phyloP scores from a whole-genome alignment of 164 flowering plant genomes.

The Houttuynia cordata region DNA sequence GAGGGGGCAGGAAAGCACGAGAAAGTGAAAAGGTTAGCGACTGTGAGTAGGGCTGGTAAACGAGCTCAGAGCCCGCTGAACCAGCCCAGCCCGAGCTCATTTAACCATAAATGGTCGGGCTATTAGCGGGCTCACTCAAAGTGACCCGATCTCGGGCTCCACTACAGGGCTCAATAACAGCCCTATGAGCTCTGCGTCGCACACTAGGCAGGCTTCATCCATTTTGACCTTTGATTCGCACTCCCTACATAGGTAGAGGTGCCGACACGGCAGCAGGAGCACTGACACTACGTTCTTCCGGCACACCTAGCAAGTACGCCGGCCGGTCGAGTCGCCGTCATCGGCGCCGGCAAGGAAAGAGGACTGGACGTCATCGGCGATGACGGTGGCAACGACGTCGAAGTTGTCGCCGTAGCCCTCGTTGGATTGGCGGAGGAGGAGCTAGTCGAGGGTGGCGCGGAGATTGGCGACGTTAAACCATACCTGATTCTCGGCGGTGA shows the following conservation, averaged over 20 bases:
- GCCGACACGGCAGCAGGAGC: constrained; percentile 23
- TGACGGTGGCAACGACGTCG: neutral
- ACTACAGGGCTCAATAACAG: too few species aligned
- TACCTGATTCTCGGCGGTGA: constrained; percentile 21
- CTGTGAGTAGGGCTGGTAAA: too few species aligned
- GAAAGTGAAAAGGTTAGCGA: too few species aligned
- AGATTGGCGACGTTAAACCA: constrained; percentile 24
- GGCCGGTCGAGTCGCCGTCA: constrained; percentile 3
- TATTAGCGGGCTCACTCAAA: too few species aligned
- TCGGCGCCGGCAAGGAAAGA: constrained; percentile 7
- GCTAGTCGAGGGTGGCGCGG: constrained; percentile 16
- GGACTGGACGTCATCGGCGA: constrained; percentile 15
- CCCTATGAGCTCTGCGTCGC: too few species aligned
- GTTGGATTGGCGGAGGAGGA: constrained; percentile 14
- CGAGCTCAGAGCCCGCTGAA: too few species aligned
- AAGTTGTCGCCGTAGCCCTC: constrained; percentile 29
- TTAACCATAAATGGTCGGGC: too few species aligned
- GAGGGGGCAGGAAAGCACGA: too few species aligned
- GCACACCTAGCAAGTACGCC: constrained; percentile 17
- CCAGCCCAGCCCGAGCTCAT: too few species aligned
- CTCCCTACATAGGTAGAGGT: constrained; percentile 25
- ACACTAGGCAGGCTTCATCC: constrained; percentile 25
- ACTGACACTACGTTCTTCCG: constrained; percentile 17
- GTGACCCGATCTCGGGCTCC: too few species aligned
- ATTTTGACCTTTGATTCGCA: constrained; percentile 14